Base-by-base conservation (phyloP, 78 protist species). In the Paulinella micropora region DNA sequence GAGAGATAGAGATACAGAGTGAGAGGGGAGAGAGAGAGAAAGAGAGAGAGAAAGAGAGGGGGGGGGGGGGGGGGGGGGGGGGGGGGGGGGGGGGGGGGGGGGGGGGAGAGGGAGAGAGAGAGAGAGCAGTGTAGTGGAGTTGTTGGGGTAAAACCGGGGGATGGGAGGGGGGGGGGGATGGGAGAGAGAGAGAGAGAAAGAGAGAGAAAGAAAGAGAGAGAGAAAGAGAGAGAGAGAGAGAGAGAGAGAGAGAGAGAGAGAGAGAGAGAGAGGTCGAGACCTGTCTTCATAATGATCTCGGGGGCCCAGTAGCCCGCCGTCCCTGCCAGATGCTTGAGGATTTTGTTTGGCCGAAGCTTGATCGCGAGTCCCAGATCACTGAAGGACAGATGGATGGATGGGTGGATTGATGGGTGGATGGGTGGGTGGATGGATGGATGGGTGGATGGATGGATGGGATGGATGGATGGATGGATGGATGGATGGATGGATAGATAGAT, bases 331-430 rank as follows among this genome's bases (percentile, higher is more conserved):
- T 81, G 84, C 84, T 81, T 81, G 6, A 81, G 84, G 84, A 81
- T 81, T 32, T 81, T 81, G n/a, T n/a, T n/a, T n/a, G n/a, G n/a
- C n/a, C n/a, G 84, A 81, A 81, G 84, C 84, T 81, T 81, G 84
- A 81, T 29, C 38, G 84, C 84, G 6, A 81, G 84, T 32, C 84
- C 84, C 26, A 81, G 84, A 15, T 81, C 84, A n/a, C n/a, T n/a
- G n/a, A n/a, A n/a, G n/a, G n/a, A n/a, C n/a, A n/a, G n/a, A n/a
- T n/a, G n/a, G n/a, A n/a, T n/a, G n/a, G n/a, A n/a, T n/a, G n/a
- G n/a, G n/a, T n/a, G n/a, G n/a, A n/a, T n/a, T n/a, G n/a, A n/a
- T n/a, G n/a, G n/a, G n/a, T n/a, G n/a, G n/a, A n/a, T n/a, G n/a
- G n/a, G n/a, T n/a, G n/a, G n/a, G n/a, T n/a, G n/a, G n/a, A n/a